A percentile compares a stretch with the other conserved stretches of the same genome.
These are phyloP conservation scores for Sugiyamaella neomexicana DNA, from an alignment of 1,139 yeast genomes.

Conservation along the genomic window DNA sequence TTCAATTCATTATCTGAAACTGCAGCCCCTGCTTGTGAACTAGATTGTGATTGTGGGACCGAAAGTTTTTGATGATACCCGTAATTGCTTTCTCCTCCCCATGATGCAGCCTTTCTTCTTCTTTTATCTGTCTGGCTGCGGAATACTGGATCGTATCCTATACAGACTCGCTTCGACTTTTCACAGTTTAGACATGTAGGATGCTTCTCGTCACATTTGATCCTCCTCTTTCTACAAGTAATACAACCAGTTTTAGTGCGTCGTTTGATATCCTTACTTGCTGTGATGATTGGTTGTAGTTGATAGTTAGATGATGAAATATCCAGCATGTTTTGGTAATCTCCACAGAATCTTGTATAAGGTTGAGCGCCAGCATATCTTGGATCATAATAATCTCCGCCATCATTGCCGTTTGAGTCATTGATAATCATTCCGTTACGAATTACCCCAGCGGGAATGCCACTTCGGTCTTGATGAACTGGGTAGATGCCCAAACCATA, in stretches of 20 bases:
- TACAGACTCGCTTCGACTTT: conserved; percentile 64
- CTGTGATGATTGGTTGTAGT: conserved; percentile 22
- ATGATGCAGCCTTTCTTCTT: conserved; percentile 17
- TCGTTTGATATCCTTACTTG: conserved; percentile 37
- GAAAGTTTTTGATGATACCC: neutral
- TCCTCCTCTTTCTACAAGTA: conserved; percentile 69
- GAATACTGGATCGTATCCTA: conserved; percentile 56
- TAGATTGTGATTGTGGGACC: neutral
- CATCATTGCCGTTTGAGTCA: conserved; percentile 6
- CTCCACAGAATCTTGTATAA: conserved; percentile 10
- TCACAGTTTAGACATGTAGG: conserved; percentile 76
- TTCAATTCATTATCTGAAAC: neutral
- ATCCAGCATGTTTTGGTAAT: conserved; percentile 12
- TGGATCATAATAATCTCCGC: conserved; percentile 2
- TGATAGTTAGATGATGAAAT: conserved; percentile 11
- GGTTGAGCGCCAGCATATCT: conserved; percentile 8
- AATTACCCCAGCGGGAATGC: neutral
- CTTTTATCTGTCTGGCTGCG: conserved; percentile 28
- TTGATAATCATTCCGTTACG: conserved; percentile 4
- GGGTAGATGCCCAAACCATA: conserved; percentile 15
- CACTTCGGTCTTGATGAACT: conserved; percentile 1
- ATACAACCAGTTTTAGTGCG: conserved; percentile 74
- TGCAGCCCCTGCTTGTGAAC: neutral
- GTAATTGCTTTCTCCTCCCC: conserved; percentile 7
- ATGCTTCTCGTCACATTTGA: conserved; percentile 70